Conservation (phyloP, 2,329 filamentous ascomycete species). For the Aspergillus pseudoviridinutans region DNA sequence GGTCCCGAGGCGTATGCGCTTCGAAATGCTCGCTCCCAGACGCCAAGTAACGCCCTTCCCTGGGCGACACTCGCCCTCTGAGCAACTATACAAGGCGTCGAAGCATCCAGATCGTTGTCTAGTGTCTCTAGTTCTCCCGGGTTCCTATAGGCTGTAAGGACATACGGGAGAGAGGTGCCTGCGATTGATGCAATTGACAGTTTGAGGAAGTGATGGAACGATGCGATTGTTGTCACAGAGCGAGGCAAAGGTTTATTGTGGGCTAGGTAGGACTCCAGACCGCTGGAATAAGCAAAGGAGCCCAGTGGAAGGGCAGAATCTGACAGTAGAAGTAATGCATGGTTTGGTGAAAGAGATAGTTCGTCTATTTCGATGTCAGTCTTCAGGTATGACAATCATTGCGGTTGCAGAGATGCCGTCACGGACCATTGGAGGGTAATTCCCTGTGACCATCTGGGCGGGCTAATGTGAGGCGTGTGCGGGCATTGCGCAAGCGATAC, state of each 20-base stretch:
- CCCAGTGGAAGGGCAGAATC: slow-evolving; percentile 62
- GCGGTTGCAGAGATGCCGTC: not conserved
- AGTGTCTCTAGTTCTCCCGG: slow-evolving; percentile 49
- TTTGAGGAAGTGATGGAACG: slow-evolving; percentile 54
- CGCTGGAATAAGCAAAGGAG: slow-evolving; percentile 63
- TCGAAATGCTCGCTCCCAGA: slow-evolving; percentile 57
- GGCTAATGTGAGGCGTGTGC: slow-evolving; percentile 34
- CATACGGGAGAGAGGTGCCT: slow-evolving; percentile 57
- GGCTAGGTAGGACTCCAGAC: slow-evolving; percentile 61
- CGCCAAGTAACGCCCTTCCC: slow-evolving; percentile 54
- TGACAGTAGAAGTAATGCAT: slow-evolving; percentile 58
- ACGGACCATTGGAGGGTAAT: slow-evolving; percentile 5
- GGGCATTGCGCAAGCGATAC: slow-evolving; percentile 44
- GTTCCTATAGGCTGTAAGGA: slow-evolving; percentile 51
- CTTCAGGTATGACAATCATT: not conserved
- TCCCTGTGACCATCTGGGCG: slow-evolving; percentile 1
- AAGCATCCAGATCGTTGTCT: slow-evolving; percentile 62
- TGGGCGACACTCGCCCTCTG: slow-evolving; percentile 59
- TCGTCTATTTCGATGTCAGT: not conserved
- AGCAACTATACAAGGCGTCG: slow-evolving; percentile 60
- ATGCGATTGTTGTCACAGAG: slow-evolving; percentile 27
- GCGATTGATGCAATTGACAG: slow-evolving; percentile 56
- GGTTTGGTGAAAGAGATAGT: slow-evolving; percentile 30
- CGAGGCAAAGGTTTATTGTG: slow-evolving; percentile 46
- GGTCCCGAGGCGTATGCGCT: slow-evolving; percentile 24